A percentile compares a stretch with the other conserved stretches of the same genome.
phyloP scores from a whole-genome alignment of 1,284 basidiomycete species.

The Papiliotrema laurentii region DNA sequence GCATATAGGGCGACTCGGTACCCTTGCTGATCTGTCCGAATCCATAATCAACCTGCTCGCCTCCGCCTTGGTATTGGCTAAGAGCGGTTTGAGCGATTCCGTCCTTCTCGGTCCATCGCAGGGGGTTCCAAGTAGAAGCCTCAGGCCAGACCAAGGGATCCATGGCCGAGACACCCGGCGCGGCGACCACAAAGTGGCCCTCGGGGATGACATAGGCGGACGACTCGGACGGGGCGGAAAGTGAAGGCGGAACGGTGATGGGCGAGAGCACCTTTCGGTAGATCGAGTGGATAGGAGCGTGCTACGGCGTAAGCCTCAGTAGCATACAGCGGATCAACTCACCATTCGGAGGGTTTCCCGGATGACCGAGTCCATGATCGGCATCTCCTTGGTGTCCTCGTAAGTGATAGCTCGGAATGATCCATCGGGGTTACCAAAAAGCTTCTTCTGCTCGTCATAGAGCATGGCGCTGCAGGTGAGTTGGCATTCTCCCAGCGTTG shows the following conservation, averaged over 20 bases:
- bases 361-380: slow-evolving; percentile 82
- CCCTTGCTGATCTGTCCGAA: slow-evolving; percentile 92
- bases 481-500: background rate
- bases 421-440: slow-evolving; percentile 77
- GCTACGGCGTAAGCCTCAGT: slow-evolving; percentile 36
- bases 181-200: slow-evolving; percentile 86
- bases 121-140: slow-evolving; percentile 68
- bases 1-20: slow-evolving; percentile 85
- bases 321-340: slow-evolving; percentile 9
- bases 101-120: slow-evolving; percentile 76
- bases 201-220: slow-evolving; percentile 78
- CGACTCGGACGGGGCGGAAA: slow-evolving; percentile 70
- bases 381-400: slow-evolving; percentile 79
- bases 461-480: slow-evolving; percentile 58
- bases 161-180: slow-evolving; percentile 80
- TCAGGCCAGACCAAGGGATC: slow-evolving; percentile 83
- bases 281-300: slow-evolving; percentile 80
- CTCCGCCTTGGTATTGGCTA: slow-evolving; percentile 68
- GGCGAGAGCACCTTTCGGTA: slow-evolving; percentile 81
- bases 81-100: slow-evolving; percentile 72
- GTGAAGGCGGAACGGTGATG: slow-evolving; percentile 73
- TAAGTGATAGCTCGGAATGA: slow-evolving; percentile 75
- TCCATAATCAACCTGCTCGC: slow-evolving; percentile 91
- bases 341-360: slow-evolving; percentile 81
- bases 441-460: slow-evolving; percentile 82